Base-by-base conservation (phyloP, 2,329 filamentous ascomycete genomes). In the Phialemonium atrogriseum region DNA sequence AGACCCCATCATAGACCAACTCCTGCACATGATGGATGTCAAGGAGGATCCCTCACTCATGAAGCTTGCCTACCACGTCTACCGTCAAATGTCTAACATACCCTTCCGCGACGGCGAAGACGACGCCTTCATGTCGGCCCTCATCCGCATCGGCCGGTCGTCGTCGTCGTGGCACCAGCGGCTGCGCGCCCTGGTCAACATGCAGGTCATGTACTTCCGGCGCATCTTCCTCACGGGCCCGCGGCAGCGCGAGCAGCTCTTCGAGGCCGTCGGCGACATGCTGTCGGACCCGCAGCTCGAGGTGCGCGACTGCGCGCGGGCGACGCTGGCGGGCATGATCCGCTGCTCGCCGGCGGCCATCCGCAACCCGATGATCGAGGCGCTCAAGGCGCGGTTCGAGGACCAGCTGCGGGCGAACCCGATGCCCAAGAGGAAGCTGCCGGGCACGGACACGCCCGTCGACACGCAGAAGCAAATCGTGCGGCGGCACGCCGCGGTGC, bases 21-120 rank as follows among this genome's bases (percentile, higher is more conserved):
- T 98, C 10, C 65, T 98, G 32, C 88, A 98, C 64, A 98, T 98
- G 91, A 98, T 98, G 89, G 91, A 98, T 51, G 86, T 98, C 54
- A 96, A 96, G 56, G 91, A 98, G 56, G 91, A 98, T 48, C 87
- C 86, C 0, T 93, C 98, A 56, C 71, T 98, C 3, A 93, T 95
- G 67, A 81, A 84, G 8, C 71, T 95, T 7, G 89, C 91, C 0
- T 98, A 96, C 52, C 87, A 94, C 50, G 91, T 98, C 24, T 98
- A 96, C 65, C 82, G 89, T 6, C 89, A 98, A 51, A 66, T 98
- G 11, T 87, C 91, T 10, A 98, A 98, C 54, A 86, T 98, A 35
- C 88, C 91, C 0, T 89, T 95, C 60, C 80, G 84, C 2, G 73
- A 79, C 19, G 87, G 88, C 36, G 84, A 95, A 54, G 86, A 94